Conservation (phyloP, 352 stramenopile genomes). For the Globisporangium recalcitrans region DNA sequence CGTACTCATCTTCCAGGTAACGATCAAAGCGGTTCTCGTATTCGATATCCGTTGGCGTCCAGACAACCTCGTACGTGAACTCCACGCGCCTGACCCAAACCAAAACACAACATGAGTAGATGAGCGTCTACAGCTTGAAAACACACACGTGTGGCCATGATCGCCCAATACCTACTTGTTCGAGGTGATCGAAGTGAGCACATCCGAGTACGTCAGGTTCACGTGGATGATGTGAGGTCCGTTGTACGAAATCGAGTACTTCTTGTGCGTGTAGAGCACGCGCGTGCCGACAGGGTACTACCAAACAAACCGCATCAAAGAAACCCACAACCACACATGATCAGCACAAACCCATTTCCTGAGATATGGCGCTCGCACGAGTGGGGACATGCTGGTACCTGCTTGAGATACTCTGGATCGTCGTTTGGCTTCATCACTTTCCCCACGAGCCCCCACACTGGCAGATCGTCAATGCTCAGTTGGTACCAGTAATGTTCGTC, state of each 20-base stretch:
- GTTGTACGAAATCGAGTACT: slow-evolving; percentile 96
- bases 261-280: slow-evolving; percentile 96
- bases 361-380: no score
- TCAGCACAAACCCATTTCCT: background rate
- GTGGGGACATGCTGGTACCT: no score
- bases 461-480: slow-evolving; percentile 98
- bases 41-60: slow-evolving; percentile 84
- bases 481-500: slow-evolving; percentile 99
- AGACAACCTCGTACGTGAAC: slow-evolving; percentile 95
- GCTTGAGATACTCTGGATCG: slow-evolving; percentile 75
- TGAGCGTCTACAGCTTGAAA: background rate
- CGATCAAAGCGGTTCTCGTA: slow-evolving; percentile 97
- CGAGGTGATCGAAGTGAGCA: slow-evolving; percentile 75
- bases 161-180: slow-evolving; percentile 49
- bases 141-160: background rate
- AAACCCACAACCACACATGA: background rate
- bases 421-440: slow-evolving; percentile 92
- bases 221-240: slow-evolving; percentile 96
- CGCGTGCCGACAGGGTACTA: slow-evolving; percentile 71
- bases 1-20: slow-evolving; percentile 95
- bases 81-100: slow-evolving; percentile 55
- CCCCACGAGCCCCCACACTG: slow-evolving; percentile 97
- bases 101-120: background rate
- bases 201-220: slow-evolving; percentile 94
- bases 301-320: background rate